These are phyloP conservation scores for Epicoccum sorghinum DNA, from an alignment of 2,329 filamentous ascomycete genomes.

Conservation along the genomic window DNA sequence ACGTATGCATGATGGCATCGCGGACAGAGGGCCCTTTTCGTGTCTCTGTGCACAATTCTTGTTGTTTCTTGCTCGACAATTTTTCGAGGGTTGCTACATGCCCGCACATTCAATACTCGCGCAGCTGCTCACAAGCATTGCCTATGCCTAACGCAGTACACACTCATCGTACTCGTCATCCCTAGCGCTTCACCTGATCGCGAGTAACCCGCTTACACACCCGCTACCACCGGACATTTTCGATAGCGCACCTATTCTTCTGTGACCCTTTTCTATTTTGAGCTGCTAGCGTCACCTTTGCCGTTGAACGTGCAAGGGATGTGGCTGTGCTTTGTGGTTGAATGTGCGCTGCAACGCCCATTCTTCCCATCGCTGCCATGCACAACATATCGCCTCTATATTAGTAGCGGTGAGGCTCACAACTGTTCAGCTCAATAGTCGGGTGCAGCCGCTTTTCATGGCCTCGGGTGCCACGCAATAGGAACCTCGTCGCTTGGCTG, in stretches of 20 bases:
- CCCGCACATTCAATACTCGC: conserved; percentile 11
- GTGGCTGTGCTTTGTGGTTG: conserved; percentile 10
- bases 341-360: conserved; percentile 1
- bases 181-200: conserved; percentile 16
- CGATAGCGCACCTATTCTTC: conserved; percentile 10
- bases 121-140: conserved; percentile 3
- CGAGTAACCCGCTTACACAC: neutral
- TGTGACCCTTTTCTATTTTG: conserved; percentile 12
- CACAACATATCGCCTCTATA: conserved; percentile 8
- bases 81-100: conserved; percentile 2
- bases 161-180: conserved; percentile 11
- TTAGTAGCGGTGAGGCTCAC: conserved; percentile 5
- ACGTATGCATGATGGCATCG: conserved; percentile 18
- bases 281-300: neutral
- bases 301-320: conserved; percentile 15
- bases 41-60: conserved; percentile 2
- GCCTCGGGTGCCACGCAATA: neutral
- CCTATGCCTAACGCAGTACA: conserved; percentile 13
- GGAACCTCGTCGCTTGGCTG: conserved; percentile 1
- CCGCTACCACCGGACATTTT: conserved; percentile 12
- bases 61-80: neutral
- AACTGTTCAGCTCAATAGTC: neutral
- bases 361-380: conserved; percentile 1
- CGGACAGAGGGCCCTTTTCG: conserved; percentile 2
- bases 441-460: conserved; percentile 5